Evolutionary conservation across 23 red algal species (phyloP), one percentile per base, ranked within the genome.

Genomic region (Agarophyton chilense): DNA sequence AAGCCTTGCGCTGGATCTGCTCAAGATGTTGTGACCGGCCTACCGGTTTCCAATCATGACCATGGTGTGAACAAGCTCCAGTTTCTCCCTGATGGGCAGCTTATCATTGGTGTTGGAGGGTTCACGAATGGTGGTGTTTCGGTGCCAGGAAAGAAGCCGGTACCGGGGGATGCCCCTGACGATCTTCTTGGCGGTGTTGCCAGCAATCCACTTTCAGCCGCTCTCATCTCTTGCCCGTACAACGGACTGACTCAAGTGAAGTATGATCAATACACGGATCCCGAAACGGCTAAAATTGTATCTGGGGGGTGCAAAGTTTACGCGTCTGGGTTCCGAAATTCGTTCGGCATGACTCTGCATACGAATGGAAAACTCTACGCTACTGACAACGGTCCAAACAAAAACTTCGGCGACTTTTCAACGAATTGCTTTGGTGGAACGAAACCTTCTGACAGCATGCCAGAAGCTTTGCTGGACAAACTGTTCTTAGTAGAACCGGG

Each of bases 111-210:
- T 25, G 43, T 92, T 18, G 89, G 89, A 19, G 79, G 89, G 17
- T 84, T 83, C 89, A 92, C 89, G 44, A 92, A 92, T 43, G 89
- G 79, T 24, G 89, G 89, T 18, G 52, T 83, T 74, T 83, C 89
- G 0, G 60, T 79, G 9, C 79, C 91, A 52, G 91, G 91, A 3
- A 81, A 71, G 55, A 78, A 84, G 36, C 89, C 79, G 8, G 89
- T 83, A 0, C 55, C 64, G 13, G 85, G 85, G 42, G 72, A 84
- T 81, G 85, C 85, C 6, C 62, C 60, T 36, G 89, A 83, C 11
- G 68, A 92, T 64, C 66, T 72, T 19, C 49, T 92, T 28, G 89
- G 89, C 53, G 78, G 78, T 46, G 89, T 92, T 13, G 89, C 79
- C 17, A 78, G 79, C 78, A 84, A 83, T 51, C 89, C 89, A 16